phyloP scores from a whole-genome alignment of 2,329 filamentous ascomycete genomes.

The Paraconiothyrium sp. region DNA sequence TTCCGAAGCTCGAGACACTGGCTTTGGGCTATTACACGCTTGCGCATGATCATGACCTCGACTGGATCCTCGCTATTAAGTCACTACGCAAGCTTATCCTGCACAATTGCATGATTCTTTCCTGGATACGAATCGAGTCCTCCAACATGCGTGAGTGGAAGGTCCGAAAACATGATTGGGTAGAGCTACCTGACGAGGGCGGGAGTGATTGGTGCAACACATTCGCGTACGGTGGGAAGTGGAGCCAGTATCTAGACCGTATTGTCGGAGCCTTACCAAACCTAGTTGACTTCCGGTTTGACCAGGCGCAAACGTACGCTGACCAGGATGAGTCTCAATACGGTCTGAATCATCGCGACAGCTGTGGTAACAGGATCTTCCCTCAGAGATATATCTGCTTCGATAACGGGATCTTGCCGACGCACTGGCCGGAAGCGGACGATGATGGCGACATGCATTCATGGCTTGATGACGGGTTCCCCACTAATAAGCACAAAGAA shows the following conservation, averaged over 20 bases:
- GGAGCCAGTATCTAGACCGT: constrained; percentile 10
- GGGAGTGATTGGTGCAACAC: neutral
- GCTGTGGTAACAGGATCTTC: constrained; percentile 10
- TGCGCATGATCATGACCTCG: constrained; percentile 21
- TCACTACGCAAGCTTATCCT: constrained; percentile 19
- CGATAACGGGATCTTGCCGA: constrained; percentile 20
- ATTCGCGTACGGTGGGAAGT: constrained; percentile 4
- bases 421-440: constrained; percentile 19
- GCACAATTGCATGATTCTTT: constrained; percentile 23
- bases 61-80: constrained; percentile 20
- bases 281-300: constrained; percentile 10
- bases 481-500: constrained; percentile 8
- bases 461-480: constrained; percentile 1
- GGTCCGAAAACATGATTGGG: constrained; percentile 4
- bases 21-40: constrained; percentile 23
- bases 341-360: neutral
- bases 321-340: neutral
- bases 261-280: constrained; percentile 5
- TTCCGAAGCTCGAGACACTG: constrained; percentile 21
- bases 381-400: constrained; percentile 18
- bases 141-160: constrained; percentile 13
- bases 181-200: neutral
- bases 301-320: neutral
- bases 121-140: constrained; percentile 10
- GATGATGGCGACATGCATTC: constrained; percentile 10